Evolutionary conservation across 1,139 yeast genomes (phyloP).

Genomic region (Hansenula sp.): DNA sequence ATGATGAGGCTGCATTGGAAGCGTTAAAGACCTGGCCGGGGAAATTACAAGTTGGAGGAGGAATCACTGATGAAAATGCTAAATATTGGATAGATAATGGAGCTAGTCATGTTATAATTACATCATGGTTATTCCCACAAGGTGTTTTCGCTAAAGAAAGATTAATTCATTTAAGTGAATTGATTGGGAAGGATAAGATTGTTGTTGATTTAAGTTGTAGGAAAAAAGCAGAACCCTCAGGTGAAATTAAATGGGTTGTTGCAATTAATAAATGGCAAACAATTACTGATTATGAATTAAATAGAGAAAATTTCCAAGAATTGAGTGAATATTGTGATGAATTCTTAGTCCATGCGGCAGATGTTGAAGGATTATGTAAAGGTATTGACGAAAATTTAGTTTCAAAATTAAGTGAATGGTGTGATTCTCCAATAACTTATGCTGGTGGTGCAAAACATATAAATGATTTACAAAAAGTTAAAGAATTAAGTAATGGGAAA

Average conservation of each 20-base stretch:
- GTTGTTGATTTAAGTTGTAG: conserved; percentile 92
- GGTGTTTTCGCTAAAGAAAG: conserved; percentile 15
- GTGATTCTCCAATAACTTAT: conserved; percentile 73
- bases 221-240: conserved; percentile 27
- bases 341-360: conserved; percentile 94
- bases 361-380: conserved; percentile 91
- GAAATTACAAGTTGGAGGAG: conserved; percentile 86
- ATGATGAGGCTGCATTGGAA: conserved; percentile 75
- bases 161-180: conserved; percentile 32
- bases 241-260: conserved; percentile 64
- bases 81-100: conserved; percentile 60
- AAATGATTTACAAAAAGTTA: conserved; percentile 62
- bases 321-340: conserved; percentile 73
- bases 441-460: conserved; percentile 94
- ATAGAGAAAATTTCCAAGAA: conserved; percentile 43
- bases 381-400: conserved; percentile 88
- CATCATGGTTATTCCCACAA: conserved; percentile 71
- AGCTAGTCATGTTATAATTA: conserved; percentile 85
- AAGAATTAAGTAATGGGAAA: conserved; percentile 63
- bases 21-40: conserved; percentile 77
- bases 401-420: conserved; percentile 71
- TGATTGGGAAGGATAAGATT: conserved; percentile 62
- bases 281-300: conserved; percentile 59
- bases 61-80: conserved; percentile 75
- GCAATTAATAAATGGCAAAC: conserved; percentile 99